These are phyloP conservation scores for Yamadazyma spencermartinsiae DNA, from an alignment of 1,139 yeast genomes.

Conservation along the genomic window DNA sequence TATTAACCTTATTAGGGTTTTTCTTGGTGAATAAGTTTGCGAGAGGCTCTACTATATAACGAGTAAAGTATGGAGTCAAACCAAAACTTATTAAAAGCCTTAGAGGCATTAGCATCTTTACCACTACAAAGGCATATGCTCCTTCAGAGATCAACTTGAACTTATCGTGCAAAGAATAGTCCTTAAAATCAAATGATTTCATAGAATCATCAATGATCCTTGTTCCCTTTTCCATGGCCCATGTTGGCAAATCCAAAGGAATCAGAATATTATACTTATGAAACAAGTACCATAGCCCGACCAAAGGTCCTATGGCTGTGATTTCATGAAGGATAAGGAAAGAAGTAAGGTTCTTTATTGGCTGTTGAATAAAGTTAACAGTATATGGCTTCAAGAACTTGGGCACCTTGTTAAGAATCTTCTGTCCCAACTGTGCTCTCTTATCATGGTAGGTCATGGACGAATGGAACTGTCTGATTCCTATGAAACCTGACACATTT, in stretches of 20 bases:
- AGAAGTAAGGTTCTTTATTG: constrained; percentile 69
- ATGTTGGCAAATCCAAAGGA: constrained; percentile 62
- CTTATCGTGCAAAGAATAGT: constrained; percentile 50
- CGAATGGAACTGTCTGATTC: constrained; percentile 1
- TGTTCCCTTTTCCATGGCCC: constrained; percentile 64
- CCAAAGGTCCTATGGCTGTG: constrained; percentile 78
- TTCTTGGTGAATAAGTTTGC: constrained; percentile 32
- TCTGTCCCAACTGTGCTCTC: constrained; percentile 16
- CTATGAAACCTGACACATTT: no score
- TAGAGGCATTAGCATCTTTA: constrained; percentile 63
- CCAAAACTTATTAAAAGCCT: constrained; percentile 57
- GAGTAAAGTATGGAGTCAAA: constrained; percentile 69
- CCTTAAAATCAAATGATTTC: constrained; percentile 32
- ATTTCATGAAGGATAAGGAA: constrained; percentile 82
- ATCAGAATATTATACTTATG: constrained; percentile 49
- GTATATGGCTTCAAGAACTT: constrained; percentile 52
- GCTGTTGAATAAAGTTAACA: constrained; percentile 53
- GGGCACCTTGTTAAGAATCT: constrained; percentile 45
- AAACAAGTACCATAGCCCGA: constrained; percentile 73
- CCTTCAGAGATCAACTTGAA: constrained; percentile 70
- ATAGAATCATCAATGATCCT: constrained; percentile 53
- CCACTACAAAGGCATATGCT: constrained; percentile 83
- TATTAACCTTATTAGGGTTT: constrained; percentile 8
- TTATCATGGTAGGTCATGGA: constrained; percentile 7
- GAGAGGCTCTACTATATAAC: constrained; percentile 56